Conservation (phyloP, 2,329 filamentous ascomycete genomes). For the Cercospora berteroae region DNA sequence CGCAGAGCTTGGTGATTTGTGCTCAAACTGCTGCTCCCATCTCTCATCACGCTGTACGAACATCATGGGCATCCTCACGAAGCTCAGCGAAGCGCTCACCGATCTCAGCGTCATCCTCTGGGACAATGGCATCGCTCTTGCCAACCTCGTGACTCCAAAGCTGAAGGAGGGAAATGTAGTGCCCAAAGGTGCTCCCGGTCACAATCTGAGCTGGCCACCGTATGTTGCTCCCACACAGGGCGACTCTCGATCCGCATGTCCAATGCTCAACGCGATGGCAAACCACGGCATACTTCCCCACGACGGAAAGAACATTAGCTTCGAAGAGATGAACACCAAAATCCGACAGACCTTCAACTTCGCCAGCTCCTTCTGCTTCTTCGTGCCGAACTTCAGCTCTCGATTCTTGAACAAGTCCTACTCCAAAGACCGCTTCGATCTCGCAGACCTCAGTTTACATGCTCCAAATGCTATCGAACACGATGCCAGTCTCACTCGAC, state of each 20-base stretch:
- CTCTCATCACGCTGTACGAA: not conserved
- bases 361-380: constrained; percentile 33
- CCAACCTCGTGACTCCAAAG: constrained; percentile 41
- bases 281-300: constrained; percentile 36
- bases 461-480: constrained; percentile 32
- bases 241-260: constrained; percentile 36
- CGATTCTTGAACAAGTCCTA: constrained; percentile 33
- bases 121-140: constrained; percentile 42
- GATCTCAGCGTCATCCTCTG: constrained; percentile 41
- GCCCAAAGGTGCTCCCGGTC: constrained; percentile 37
- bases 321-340: constrained; percentile 29
- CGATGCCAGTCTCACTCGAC: constrained; percentile 34
- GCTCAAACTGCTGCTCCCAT: not conserved
- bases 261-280: constrained; percentile 35
- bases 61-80: constrained; percentile 28
- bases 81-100: constrained; percentile 33
- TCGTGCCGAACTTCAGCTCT: constrained; percentile 32
- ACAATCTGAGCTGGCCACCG: constrained; percentile 36
- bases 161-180: constrained; percentile 40
- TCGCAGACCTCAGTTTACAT: constrained; percentile 30
- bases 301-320: constrained; percentile 33
- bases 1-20: not conserved
- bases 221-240: constrained; percentile 40
- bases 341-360: constrained; percentile 35
- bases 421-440: constrained; percentile 30